phyloP scores from a whole-genome alignment of 179 eudicot species.

The Camellia oleifera region DNA sequence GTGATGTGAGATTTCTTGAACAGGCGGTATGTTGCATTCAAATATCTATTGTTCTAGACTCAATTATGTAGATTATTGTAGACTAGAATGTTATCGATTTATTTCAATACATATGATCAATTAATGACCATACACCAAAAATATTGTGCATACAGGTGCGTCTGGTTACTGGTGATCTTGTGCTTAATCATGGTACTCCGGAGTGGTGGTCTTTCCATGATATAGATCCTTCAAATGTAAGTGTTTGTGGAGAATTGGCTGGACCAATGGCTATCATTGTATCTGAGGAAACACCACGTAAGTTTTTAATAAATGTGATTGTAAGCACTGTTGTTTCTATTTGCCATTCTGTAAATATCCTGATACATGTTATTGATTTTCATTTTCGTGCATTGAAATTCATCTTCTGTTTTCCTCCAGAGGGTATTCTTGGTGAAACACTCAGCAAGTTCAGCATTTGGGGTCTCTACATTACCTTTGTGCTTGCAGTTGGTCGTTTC shows the following conservation, averaged over 20 bases:
- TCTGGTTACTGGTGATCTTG: slow-evolving; percentile 22
- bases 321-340: too few relatives aligned
- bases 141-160: slow-evolving; percentile 13
- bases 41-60: background rate
- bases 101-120: too few relatives aligned
- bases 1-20: slow-evolving; percentile 28
- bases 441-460: slow-evolving; percentile 34
- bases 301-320: background rate
- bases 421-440: slow-evolving; percentile 34
- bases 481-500: slow-evolving; percentile 32
- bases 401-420: slow-evolving; percentile 12
- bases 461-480: slow-evolving; percentile 33
- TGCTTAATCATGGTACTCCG: slow-evolving; percentile 22
- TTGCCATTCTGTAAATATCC: background rate
- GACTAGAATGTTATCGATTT: background rate
- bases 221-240: slow-evolving; percentile 14
- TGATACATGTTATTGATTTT: background rate
- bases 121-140: background rate
- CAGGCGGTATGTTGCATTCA: slow-evolving; percentile 19
- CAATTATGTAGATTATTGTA: background rate
- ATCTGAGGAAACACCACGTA: slow-evolving; percentile 36
- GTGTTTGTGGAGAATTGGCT: slow-evolving; percentile 25
- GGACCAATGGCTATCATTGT: slow-evolving; percentile 30
- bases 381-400: background rate
- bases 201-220: slow-evolving; percentile 33